A percentile compares a stretch with the other conserved stretches of the same genome.
These are phyloP conservation scores for Mucor circinelloides DNA, from an alignment of 371 early-diverging fungal species.

Conservation along the genomic window DNA sequence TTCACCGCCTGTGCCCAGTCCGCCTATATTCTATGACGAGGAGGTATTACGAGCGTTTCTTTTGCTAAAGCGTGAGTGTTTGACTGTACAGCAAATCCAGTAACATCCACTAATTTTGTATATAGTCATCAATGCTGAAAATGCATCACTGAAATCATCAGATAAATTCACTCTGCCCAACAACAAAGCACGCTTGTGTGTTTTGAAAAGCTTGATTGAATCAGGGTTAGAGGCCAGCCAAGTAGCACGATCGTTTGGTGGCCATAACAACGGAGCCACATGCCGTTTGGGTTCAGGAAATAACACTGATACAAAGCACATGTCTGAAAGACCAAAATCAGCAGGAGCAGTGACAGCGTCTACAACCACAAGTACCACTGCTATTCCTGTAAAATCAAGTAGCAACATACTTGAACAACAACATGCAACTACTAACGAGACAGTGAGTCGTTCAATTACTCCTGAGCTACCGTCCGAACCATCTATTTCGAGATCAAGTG, in stretches of 20 bases:
- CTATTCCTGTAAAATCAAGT: not conserved
- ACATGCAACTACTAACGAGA: not conserved
- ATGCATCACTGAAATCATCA: constrained; percentile 67
- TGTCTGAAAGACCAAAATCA: constrained; percentile 18
- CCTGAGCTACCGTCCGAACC: constrained; percentile 29
- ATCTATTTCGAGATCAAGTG: constrained; percentile 37
- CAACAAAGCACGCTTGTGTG: constrained; percentile 48
- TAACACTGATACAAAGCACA: not conserved
- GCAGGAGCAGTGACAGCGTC: constrained; percentile 4
- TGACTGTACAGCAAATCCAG: not conserved
- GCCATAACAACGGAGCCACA: not conserved
- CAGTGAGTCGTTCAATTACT: not conserved
- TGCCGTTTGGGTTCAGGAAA: not conserved
- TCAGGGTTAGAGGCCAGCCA: constrained; percentile 30
- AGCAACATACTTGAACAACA: not conserved
- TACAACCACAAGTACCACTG: not conserved
- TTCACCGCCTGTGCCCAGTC: constrained; percentile 67
- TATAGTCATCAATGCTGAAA: constrained; percentile 73
- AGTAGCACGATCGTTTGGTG: constrained; percentile 7
- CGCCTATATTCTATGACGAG: constrained; percentile 56
- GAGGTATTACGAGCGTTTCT: constrained; percentile 60
- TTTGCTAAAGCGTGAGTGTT: constrained; percentile 51
- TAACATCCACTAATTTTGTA: not conserved
- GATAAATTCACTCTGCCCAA: constrained; percentile 61
- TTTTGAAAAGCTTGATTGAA: constrained; percentile 44